Evolutionary conservation across 129 eudicot genomes (phyloP), one percentile per base, ranked within the genome.

Genomic region (Flaveria ramosissima): DNA sequence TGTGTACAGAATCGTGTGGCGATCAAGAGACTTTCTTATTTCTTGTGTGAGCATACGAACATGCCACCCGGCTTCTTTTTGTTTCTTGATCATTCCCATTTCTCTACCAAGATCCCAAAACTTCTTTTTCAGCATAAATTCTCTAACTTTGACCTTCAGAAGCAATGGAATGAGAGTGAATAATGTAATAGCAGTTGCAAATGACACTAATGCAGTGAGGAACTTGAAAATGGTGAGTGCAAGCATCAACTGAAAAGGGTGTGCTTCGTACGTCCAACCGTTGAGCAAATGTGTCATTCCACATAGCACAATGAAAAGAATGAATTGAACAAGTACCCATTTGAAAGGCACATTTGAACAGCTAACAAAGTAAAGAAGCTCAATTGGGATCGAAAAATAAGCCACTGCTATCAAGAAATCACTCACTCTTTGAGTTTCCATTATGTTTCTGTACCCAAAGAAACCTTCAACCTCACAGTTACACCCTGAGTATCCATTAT

Each of bases 271-370:
- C 11, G 93, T 89, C 97, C 93, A 92, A 9, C 91, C 89, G 72
- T 89, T 92, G 70, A 92, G 88, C 61, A 92, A 82, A 88, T 92
- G 97, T 39, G 97, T 92, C 89, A 88, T 87, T 15, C 97, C 97
- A 77, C 97, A 92, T 11, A 92, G 88, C 12, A 92, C 97, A 79
- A 92, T 92, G 89, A 92, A 92, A 9, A 88, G 81, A 42, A 87
- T 84, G 83, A 92, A 92, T 79, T 89, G 82, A 30, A 92, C 77
- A 13, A 92, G 90, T n/a, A 92, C 97, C 97, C 96, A 92, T 87
- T 89, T 92, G 71, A 89, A 92, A 7, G 97, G 96, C 0, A 92
- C 72, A 74, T 87, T 89, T 12, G 97, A 89, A 66, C 97, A 92
- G 69, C 93, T 92, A 60, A 92, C 86, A 60, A 92, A 92, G 83